These are phyloP conservation scores for Pichia sp. DNA, from an alignment of 1,139 yeast species.

Conservation along the genomic window DNA sequence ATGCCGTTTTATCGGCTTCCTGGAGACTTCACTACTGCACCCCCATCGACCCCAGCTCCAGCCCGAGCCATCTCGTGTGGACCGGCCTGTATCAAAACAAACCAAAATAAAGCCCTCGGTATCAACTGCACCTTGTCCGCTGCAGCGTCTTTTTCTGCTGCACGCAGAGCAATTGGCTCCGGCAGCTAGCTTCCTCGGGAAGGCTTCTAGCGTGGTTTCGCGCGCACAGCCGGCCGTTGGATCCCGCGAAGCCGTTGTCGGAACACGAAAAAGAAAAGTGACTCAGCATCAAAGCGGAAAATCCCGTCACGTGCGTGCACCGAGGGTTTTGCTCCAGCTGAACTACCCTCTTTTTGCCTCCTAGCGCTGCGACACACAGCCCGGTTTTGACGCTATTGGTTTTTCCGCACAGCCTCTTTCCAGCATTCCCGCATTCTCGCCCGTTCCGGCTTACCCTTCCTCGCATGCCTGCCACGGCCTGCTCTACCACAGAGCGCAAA, in stretches of 20 bases:
- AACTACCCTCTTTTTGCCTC: background rate
- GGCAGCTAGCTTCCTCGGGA: background rate
- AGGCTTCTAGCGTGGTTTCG: no score
- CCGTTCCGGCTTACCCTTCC: background rate
- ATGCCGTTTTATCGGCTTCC: background rate
- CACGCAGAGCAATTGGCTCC: background rate
- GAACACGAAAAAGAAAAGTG: no score
- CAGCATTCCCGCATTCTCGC: background rate
- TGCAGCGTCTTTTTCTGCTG: background rate
- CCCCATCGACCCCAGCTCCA: background rate
- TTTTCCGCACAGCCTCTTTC: background rate
- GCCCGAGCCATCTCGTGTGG: no score
- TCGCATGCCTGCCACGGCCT: background rate
- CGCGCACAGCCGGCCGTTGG: no score
- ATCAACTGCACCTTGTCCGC: background rate
- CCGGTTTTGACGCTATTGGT: background rate
- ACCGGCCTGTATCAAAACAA: no score
- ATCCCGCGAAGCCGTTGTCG: no score
- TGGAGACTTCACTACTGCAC: background rate
- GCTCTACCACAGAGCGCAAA: background rate
- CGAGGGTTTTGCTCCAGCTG: conserved; percentile 1
- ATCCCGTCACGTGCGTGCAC: conserved; percentile 1
- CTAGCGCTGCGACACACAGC: background rate
- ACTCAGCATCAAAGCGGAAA: background rate
- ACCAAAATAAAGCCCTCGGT: background rate